phyloP scores from a whole-genome alignment of 352 stramenopile species.

The Halophytophthora polymorphica region DNA sequence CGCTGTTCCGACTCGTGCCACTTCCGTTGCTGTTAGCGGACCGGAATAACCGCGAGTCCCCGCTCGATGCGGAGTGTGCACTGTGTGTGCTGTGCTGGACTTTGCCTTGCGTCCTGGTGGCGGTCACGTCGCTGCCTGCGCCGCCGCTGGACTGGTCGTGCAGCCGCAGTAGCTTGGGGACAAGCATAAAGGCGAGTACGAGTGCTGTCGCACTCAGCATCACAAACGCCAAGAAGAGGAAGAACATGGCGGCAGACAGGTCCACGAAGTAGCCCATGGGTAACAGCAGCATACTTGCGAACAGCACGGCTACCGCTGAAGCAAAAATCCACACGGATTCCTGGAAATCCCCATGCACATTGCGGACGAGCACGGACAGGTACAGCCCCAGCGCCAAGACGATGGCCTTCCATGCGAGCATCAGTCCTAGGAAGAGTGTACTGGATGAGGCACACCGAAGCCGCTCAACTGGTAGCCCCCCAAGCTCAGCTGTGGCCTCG shows the following conservation, averaged over 20 bases:
- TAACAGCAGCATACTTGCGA: constrained; percentile 36
- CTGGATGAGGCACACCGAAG: constrained; percentile 29
- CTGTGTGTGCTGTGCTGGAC: constrained; percentile 1
- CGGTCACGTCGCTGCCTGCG: constrained; percentile 4
- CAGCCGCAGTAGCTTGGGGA: constrained; percentile 31
- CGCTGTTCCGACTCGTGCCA: constrained; percentile 7
- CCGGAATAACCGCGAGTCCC: constrained; percentile 8
- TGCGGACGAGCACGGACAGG: constrained; percentile 51
- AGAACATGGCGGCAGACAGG: constrained; percentile 30
- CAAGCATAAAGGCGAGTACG: constrained; percentile 34
- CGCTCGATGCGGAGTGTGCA: constrained; percentile 6
- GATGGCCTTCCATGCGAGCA: constrained; percentile 45
- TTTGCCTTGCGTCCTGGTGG: constrained; percentile 1
- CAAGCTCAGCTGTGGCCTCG: constrained; percentile 17
- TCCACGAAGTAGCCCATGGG: constrained; percentile 48
- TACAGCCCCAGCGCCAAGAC: constrained; percentile 37
- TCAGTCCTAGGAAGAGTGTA: constrained; percentile 29
- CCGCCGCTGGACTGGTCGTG: constrained; percentile 12
- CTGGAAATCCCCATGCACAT: constrained; percentile 48
- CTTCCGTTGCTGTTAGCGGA: constrained; percentile 10
- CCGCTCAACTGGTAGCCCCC: constrained; percentile 19
- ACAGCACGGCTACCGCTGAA: constrained; percentile 34
- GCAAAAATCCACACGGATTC: constrained; percentile 58
- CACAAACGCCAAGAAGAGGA: constrained; percentile 31
- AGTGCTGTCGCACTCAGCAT: constrained; percentile 25